Evolutionary conservation across 768 basidiomycete species (phyloP), one percentile per base, ranked within the genome.

Genomic region (Clavaria fumosa): DNA sequence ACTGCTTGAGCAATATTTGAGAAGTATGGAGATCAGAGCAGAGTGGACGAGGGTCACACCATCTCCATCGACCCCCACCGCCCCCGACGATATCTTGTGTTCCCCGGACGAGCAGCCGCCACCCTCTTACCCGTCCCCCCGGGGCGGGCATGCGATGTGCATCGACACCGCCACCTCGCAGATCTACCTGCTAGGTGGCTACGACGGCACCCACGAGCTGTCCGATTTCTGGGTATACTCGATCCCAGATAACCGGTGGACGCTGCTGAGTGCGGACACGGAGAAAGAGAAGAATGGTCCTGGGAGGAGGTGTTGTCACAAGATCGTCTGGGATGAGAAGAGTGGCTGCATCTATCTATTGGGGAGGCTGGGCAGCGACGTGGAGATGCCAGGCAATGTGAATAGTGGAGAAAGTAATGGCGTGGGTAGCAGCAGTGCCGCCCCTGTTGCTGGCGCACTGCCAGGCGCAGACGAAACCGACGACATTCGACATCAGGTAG

Each of bases 71-170:
- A 71, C 78, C 47, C 73, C 72, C 6, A 78, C 81, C 45, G 54
- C 66, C 0, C n/a, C n/a, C n/a, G n/a, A n/a, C n/a, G n/a, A n/a
- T n/a, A n/a, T n/a, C n/a, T n/a, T n/a, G n/a, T n/a, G n/a, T n/a
- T n/a, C n/a, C n/a, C n/a, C n/a, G n/a, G n/a, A n/a, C n/a, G n/a
- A n/a, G n/a, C n/a, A n/a, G n/a, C n/a, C n/a, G n/a, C n/a, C n/a
- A n/a, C n/a, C n/a, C n/a, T n/a, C n/a, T n/a, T n/a, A n/a, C n/a
- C 83, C 84, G 4, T 62, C 66, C 18, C 61, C 70, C 31, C 71
- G 84, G 1, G 79, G 83, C 11, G 84, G 83, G 0, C 81, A 86
- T 44, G 76, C 79, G 15, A 82, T 83, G 78, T 83, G 79, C 46
- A 70, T 84, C 44, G 82, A 85, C 48, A 57, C 66, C 17, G 60